Evolutionary conservation across 768 basidiomycete genomes (phyloP).

Genomic region (Leccinum variicolor): DNA sequence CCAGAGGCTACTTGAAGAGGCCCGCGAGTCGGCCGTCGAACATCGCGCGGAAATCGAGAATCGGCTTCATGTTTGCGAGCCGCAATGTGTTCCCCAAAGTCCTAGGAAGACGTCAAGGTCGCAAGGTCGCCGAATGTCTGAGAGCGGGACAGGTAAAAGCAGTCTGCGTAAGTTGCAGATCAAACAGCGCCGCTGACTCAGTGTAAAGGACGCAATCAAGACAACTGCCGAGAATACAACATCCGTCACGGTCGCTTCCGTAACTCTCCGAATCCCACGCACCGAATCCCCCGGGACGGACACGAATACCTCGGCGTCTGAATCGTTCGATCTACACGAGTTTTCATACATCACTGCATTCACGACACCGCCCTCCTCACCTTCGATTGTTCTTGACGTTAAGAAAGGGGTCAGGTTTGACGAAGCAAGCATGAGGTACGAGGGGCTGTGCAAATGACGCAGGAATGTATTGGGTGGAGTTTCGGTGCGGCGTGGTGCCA

Average conservation of each 20-base stretch:
- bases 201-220: constrained; percentile 3
- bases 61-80: not conserved
- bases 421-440: constrained; percentile 12
- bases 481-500: constrained; percentile 2
- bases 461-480: constrained; percentile 12
- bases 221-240: constrained; percentile 2
- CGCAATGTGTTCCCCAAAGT: constrained; percentile 8
- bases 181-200: not conserved
- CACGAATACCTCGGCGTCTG: constrained; percentile 9
- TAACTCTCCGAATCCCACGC: constrained; percentile 5
- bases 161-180: not conserved
- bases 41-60: constrained; percentile 1
- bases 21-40: constrained; percentile 11
- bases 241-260: constrained; percentile 11
- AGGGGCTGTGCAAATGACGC: not conserved
- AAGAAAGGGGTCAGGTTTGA: constrained; percentile 7
- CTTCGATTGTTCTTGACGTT: constrained; percentile 13
- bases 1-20: constrained; percentile 24
- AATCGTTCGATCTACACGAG: constrained; percentile 26
- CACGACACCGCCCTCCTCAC: constrained; percentile 30
- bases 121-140: constrained; percentile 12
- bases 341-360: constrained; percentile 31
- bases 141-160: constrained; percentile 14
- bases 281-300: constrained; percentile 12
- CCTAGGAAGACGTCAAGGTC: constrained; percentile 21